Percentiles rank a stretch among this genome's conserved stretches.
Conservation (phyloP, 352 stramenopile species). For the Phytopythium oedochilum region DNA sequence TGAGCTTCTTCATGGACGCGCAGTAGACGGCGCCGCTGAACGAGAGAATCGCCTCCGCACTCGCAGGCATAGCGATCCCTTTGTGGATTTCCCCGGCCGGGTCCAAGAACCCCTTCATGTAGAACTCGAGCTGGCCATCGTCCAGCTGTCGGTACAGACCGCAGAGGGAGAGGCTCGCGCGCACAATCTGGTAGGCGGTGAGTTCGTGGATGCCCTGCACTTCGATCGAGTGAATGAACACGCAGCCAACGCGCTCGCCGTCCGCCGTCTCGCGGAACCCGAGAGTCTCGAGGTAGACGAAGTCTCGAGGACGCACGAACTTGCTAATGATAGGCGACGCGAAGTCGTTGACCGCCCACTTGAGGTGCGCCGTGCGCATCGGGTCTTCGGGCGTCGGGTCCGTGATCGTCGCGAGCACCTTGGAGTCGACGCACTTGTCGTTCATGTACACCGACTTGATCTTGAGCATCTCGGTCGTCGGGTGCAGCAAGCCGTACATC, state of each 20-base stretch:
- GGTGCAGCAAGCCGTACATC: slow-evolving; percentile 27
- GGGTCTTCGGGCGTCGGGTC: slow-evolving; percentile 31
- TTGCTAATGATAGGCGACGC: slow-evolving; percentile 17
- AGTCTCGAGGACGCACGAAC: slow-evolving; percentile 11
- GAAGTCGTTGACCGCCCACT: slow-evolving; percentile 19
- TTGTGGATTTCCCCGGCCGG: slow-evolving; percentile 9
- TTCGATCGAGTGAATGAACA: slow-evolving; percentile 23
- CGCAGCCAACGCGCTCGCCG: slow-evolving; percentile 26
- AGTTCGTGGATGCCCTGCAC: slow-evolving; percentile 9
- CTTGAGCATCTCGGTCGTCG: slow-evolving; percentile 19
- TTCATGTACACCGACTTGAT: slow-evolving; percentile 43
- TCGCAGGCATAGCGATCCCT: slow-evolving; percentile 4
- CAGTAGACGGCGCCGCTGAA: slow-evolving; percentile 3
- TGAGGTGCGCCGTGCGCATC: slow-evolving; percentile 23
- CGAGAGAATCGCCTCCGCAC: slow-evolving; percentile 4
- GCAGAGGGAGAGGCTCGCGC: slow-evolving; percentile 17
- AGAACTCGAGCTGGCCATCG: slow-evolving; percentile 7
- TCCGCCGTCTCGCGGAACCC: slow-evolving; percentile 15
- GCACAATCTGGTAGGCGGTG: slow-evolving; percentile 8
- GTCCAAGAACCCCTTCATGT: slow-evolving; percentile 11
- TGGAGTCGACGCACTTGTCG: slow-evolving; percentile 39
- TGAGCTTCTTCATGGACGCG: slow-evolving; percentile 23
- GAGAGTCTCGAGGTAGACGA: slow-evolving; percentile 23
- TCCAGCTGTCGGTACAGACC: slow-evolving; percentile 12
- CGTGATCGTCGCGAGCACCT: slow-evolving; percentile 34